Evolutionary conservation across 148 eudicot species (phyloP).

Genomic region (Diospyros lotus): DNA sequence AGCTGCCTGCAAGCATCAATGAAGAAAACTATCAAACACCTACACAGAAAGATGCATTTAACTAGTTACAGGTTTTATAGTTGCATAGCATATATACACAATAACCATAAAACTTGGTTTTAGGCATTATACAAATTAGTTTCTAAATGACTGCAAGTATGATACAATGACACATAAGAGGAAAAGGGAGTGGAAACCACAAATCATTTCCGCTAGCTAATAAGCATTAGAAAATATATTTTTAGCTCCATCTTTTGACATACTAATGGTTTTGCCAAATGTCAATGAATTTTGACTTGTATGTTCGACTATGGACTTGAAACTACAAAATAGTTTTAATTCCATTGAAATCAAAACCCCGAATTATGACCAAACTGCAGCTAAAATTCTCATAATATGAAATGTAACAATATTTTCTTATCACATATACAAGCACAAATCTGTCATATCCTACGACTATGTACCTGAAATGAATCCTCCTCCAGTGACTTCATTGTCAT

Average conservation of each 20-base stretch:
- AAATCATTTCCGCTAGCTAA: constrained; percentile 1
- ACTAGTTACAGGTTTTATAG: background rate
- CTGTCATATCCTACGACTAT: background rate
- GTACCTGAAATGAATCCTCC: background rate
- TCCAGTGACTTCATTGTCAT: background rate
- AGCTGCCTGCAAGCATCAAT: constrained; percentile 59
- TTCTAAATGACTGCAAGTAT: background rate
- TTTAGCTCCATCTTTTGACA: background rate
- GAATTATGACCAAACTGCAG: background rate
- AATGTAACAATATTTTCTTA: background rate
- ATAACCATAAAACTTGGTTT: background rate
- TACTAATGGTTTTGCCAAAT: constrained; percentile 1
- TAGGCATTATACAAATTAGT: background rate
- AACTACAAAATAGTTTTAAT: background rate
- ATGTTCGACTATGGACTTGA: background rate
- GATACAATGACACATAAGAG: background rate
- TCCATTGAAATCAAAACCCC: background rate
- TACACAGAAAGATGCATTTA: constrained; percentile 4
- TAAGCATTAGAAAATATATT: background rate
- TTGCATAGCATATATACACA: background rate
- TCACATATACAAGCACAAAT: background rate
- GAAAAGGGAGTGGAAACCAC: background rate
- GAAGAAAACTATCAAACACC: background rate
- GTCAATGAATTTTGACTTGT: background rate
- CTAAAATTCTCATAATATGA: background rate